Evolutionary conservation across 2,329 filamentous ascomycete genomes (phyloP).

Genomic region (Periconia digitata): DNA sequence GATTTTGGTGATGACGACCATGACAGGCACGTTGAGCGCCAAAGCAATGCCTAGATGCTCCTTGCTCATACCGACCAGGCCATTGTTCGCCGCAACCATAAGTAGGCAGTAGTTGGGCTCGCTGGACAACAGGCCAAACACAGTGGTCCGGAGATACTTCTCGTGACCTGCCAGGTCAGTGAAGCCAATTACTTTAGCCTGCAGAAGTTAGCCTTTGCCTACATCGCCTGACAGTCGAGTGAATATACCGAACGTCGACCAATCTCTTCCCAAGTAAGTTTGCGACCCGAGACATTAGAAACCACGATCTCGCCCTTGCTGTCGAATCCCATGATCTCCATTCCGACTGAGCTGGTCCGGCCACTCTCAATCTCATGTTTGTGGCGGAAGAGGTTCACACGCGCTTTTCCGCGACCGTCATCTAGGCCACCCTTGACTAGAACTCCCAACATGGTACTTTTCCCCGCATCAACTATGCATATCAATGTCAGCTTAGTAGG

Average conservation of each 20-base stretch:
- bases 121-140: constrained; percentile 91
- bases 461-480: constrained; percentile 80
- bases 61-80: constrained; percentile 95
- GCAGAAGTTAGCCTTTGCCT: constrained; percentile 11
- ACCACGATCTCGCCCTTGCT: constrained; percentile 79
- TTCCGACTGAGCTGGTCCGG: constrained; percentile 91
- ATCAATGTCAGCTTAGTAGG: not conserved
- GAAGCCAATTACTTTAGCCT: constrained; percentile 93
- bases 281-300: constrained; percentile 79
- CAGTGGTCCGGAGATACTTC: constrained; percentile 90
- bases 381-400: constrained; percentile 94
- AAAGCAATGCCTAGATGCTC: constrained; percentile 95
- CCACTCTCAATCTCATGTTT: constrained; percentile 98
- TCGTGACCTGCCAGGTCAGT: constrained; percentile 95
- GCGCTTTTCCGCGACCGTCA: constrained; percentile 88
- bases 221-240: no score
- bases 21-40: constrained; percentile 92
- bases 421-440: constrained; percentile 94
- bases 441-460: constrained; percentile 93
- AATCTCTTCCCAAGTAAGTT: constrained; percentile 96
- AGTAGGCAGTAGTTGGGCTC: constrained; percentile 96
- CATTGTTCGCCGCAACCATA: constrained; percentile 98
- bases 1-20: constrained; percentile 98
- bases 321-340: constrained; percentile 94
- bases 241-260: constrained; percentile 73